A percentile compares a stretch with the other conserved stretches of the same genome.
Conservation (phyloP, 2,329 filamentous ascomycete species). For the Juglanconis sp. region DNA sequence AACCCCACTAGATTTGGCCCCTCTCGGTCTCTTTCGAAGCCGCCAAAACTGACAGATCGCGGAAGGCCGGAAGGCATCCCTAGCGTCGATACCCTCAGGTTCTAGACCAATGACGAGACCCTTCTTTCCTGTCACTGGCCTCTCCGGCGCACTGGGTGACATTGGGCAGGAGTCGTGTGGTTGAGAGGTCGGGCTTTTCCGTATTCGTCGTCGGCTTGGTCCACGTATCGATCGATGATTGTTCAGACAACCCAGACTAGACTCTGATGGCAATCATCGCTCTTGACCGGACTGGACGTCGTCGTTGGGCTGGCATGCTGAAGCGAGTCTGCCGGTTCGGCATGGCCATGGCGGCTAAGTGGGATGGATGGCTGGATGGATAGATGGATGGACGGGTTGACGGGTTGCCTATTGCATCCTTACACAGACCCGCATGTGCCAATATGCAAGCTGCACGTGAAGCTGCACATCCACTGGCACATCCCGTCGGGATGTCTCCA, state of each 20-base stretch:
- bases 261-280: not conserved
- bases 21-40: not conserved
- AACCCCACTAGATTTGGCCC: not conserved
- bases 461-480: not conserved
- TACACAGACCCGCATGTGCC: not conserved
- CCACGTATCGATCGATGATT: no score
- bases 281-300: no score
- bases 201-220: no score
- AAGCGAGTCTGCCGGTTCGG: not conserved
- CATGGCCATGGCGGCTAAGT: no score
- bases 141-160: not conserved
- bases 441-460: not conserved
- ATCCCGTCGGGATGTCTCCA: not conserved
- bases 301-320: slow-evolving; percentile 12
- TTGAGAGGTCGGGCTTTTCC: no score
- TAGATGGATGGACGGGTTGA: not conserved
- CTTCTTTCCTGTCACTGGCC: not conserved
- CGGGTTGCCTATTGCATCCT: not conserved
- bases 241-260: not conserved
- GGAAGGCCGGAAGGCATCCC: slow-evolving; percentile 10
- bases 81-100: slow-evolving; percentile 1
- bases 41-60: slow-evolving; percentile 4
- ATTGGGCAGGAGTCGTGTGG: no score
- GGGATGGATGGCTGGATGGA: no score
- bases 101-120: not conserved